Evolutionary conservation across 2,329 filamentous ascomycete species (phyloP), one percentile per base, ranked within the genome.

Genomic region (Claviceps sp.): DNA sequence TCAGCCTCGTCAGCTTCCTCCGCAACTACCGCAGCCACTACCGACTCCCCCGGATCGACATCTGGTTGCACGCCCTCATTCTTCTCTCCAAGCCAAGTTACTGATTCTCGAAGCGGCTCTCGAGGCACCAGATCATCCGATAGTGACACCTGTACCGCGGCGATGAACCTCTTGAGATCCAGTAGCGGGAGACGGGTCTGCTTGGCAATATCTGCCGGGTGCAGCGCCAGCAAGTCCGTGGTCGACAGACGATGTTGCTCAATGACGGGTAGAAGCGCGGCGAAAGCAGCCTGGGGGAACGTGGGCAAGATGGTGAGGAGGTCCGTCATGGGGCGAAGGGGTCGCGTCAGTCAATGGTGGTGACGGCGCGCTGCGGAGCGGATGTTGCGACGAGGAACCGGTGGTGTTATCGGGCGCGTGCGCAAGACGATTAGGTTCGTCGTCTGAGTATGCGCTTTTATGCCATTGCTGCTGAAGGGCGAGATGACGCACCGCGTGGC

Each of bases 141-240:
- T 37, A 95, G 70, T 13, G 79, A 82, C 26, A 73, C 70, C 37
- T 88, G 70, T 36, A 95, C 71, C 51, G 82, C 82, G 52, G 77
- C 75, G 56, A 81, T 77, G 38, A 97, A 74, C 55, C 82, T 81
- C 67, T 84, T 86, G 59, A 96, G 75, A 63, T 96, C 89, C 41
- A 85, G 76, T 7, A 91, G 73, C 2, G 91, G 89, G 18, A 95
- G 74, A 57, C 85, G 83, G 48, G 89, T 90, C 65, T 88, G 85
- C 71, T 87, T 93, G 53, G 89, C 89, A 57, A 97, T 80, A 62
- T 95, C 86, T 55, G 83, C 75, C 4, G 84, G 77, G 62, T 95
- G 87, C 56, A 94, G 82, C 2, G 87, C 87, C 61, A 98, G 76
- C 48, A 98, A 78, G 65, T 98, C 93, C 60, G 81, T 82, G 36